Evolutionary conservation across 78 protist species (phyloP).

Genomic region (Acrasis kona): DNA sequence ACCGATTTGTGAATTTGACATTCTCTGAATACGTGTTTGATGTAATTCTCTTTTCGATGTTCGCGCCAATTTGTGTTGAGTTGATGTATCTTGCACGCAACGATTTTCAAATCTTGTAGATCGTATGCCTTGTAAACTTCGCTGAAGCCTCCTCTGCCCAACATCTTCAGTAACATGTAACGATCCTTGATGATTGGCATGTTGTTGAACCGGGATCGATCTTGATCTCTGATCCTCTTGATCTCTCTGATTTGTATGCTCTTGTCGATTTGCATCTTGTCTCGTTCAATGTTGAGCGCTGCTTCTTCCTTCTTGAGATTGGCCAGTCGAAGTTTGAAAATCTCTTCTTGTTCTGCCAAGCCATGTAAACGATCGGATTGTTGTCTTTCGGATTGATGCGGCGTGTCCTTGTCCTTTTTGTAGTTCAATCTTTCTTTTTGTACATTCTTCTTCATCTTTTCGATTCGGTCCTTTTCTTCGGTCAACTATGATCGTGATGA

Average conservation of each 20-base stretch:
- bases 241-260: neutral
- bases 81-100: slow-evolving; percentile 87
- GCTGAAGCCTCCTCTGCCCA: slow-evolving; percentile 84
- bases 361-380: neutral
- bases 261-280: neutral
- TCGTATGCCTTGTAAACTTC: slow-evolving; percentile 81
- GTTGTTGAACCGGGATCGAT: neutral
- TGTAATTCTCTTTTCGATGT: slow-evolving; percentile 27
- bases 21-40: slow-evolving; percentile 73
- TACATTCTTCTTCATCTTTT: neutral
- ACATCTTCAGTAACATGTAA: slow-evolving; percentile 51
- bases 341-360: neutral
- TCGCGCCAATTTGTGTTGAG: slow-evolving; percentile 55
- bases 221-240: neutral
- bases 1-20: slow-evolving; percentile 48
- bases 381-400: neutral
- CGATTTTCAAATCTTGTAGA: slow-evolving; percentile 13
- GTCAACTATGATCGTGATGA: too few relatives aligned
- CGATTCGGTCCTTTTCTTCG: neutral
- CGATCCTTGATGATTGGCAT: slow-evolving; percentile 12
- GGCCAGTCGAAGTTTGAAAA: neutral
- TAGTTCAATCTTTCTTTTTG: neutral
- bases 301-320: neutral
- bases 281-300: neutral
- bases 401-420: neutral